Percentiles rank a stretch among this genome's conserved stretches.
These are phyloP conservation scores for Fusarium nelsonii DNA, from an alignment of 2,329 filamentous ascomycete species.

Conservation along the genomic window DNA sequence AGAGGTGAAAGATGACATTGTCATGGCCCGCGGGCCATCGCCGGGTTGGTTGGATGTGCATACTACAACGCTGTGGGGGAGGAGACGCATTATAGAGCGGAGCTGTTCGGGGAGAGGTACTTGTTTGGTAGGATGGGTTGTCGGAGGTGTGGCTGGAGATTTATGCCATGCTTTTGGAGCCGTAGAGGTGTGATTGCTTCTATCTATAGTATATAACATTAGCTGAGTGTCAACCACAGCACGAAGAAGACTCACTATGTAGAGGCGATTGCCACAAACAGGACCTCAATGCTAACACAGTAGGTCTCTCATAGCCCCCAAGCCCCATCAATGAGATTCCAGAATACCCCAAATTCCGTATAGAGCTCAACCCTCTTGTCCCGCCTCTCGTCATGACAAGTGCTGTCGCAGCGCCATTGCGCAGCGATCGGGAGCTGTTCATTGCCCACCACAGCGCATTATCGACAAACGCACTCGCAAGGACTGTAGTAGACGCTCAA, in stretches of 20 bases:
- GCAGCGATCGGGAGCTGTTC: constrained; percentile 43
- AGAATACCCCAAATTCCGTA: neutral
- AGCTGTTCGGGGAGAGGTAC: constrained; percentile 60
- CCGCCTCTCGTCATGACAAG: constrained; percentile 27
- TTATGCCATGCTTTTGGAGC: constrained; percentile 48
- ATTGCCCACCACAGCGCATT: constrained; percentile 43
- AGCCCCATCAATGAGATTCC: neutral
- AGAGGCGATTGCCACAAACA: constrained; percentile 3
- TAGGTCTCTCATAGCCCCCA: neutral
- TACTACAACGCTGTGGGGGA: constrained; percentile 68
- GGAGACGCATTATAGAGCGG: constrained; percentile 65
- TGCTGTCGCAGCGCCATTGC: constrained; percentile 40
- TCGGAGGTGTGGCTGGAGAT: constrained; percentile 51
- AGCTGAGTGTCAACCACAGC: neutral
- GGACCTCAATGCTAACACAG: neutral
- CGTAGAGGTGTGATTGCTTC: constrained; percentile 35
- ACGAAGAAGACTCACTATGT: constrained; percentile 31
- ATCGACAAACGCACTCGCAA: neutral
- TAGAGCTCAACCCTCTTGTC: constrained; percentile 40
- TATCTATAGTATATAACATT: constrained; percentile 28
- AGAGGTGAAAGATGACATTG: constrained; percentile 71
- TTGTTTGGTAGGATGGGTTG: constrained; percentile 51
- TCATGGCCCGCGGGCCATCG: constrained; percentile 62
- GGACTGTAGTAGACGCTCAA: neutral
- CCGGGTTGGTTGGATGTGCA: constrained; percentile 61